A percentile compares a stretch with the other conserved stretches of the same genome.
Conservation (phyloP, 108 stramenopile genomes). For the Cyclostephanos invisitatus region DNA sequence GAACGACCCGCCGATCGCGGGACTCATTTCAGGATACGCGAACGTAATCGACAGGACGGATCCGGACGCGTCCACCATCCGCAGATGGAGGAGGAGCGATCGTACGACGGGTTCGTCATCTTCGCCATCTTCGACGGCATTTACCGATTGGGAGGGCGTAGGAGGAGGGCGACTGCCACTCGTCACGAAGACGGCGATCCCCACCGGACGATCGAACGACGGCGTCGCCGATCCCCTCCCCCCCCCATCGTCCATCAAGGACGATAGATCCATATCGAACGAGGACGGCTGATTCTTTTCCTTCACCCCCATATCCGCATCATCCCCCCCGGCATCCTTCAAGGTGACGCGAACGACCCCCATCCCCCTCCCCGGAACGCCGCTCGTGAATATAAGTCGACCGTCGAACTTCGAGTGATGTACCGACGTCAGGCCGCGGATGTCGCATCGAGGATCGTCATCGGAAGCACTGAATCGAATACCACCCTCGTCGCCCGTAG, state of each 20-base stretch:
- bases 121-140: not conserved
- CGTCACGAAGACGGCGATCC: slow-evolving; percentile 10
- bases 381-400: slow-evolving; percentile 20
- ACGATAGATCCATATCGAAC: slow-evolving; percentile 5
- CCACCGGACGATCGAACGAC: slow-evolving; percentile 9
- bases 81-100: not conserved
- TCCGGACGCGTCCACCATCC: slow-evolving; percentile 12
- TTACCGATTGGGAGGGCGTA: not conserved
- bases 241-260: not conserved
- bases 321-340: not conserved
- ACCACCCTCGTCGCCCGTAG: not conserved
- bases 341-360: slow-evolving; percentile 9
- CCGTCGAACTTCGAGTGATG: slow-evolving; percentile 11
- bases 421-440: slow-evolving; percentile 14
- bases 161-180: not conserved
- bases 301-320: not conserved
- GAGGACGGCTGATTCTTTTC: not conserved
- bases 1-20: not conserved
- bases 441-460: not conserved
- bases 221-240: not conserved
- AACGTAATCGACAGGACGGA: slow-evolving; percentile 6
- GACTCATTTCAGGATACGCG: slow-evolving; percentile 8
- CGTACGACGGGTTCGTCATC: not conserved
- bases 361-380: slow-evolving; percentile 6
- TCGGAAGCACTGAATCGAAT: not conserved